A percentile compares a stretch with the other conserved stretches of the same genome.
These are phyloP conservation scores for Neofusicoccum laricinum DNA, from an alignment of 2,329 filamentous ascomycete species.

Conservation along the genomic window DNA sequence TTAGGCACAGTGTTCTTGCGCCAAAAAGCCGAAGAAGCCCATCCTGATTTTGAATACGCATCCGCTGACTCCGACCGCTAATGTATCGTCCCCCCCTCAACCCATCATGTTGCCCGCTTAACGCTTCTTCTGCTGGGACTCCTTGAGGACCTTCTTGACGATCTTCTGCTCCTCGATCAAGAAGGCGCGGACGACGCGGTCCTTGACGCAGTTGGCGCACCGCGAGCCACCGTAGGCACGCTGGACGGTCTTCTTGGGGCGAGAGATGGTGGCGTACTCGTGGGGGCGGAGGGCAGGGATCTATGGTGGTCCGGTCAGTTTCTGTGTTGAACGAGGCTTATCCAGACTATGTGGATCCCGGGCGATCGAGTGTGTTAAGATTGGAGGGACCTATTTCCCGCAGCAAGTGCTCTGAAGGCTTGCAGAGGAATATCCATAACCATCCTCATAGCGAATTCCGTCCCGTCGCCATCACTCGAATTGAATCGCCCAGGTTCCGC, in stretches of 20 bases:
- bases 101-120: slow-evolving; percentile 26
- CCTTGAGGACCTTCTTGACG: slow-evolving; percentile 99
- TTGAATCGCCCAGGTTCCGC: not conserved
- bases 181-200: slow-evolving; percentile 97
- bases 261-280: slow-evolving; percentile 95
- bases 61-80: slow-evolving; percentile 18
- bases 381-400: not conserved
- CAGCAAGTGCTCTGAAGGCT: not conserved
- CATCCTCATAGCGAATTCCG: not conserved
- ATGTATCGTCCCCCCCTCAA: slow-evolving; percentile 13
- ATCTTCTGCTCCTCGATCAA: slow-evolving; percentile 99
- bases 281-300: slow-evolving; percentile 95
- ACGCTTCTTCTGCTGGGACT: slow-evolving; percentile 77
- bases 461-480: not conserved
- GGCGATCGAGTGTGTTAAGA: not conserved
- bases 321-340: not conserved
- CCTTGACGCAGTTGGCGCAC: slow-evolving; percentile 98
- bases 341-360: not conserved
- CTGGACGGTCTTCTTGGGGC: slow-evolving; percentile 99
- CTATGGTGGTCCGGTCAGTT: slow-evolving; percentile 45
- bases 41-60: slow-evolving; percentile 17
- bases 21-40: slow-evolving; percentile 18
- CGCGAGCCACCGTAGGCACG: slow-evolving; percentile 97
- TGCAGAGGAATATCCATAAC: not conserved
- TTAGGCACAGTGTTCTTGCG: slow-evolving; percentile 17